These are phyloP conservation scores for Pistacia vera DNA, from an alignment of 345 rosid genomes.

Conservation along the genomic window DNA sequence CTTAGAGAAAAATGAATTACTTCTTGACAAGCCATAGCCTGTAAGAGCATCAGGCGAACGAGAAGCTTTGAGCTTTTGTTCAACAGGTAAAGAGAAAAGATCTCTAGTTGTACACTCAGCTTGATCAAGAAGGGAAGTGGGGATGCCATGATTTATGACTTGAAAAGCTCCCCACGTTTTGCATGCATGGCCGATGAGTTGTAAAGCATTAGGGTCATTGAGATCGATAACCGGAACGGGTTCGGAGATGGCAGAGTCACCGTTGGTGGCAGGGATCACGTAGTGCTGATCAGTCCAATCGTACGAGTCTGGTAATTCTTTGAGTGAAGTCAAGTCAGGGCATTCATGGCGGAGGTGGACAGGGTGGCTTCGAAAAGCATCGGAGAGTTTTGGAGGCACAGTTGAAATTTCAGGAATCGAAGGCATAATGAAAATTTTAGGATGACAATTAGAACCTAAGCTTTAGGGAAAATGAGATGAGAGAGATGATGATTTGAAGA, in stretches of 20 bases:
- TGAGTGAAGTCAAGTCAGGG: constrained; percentile 54
- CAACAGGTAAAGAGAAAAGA: constrained; percentile 58
- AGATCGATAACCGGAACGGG: constrained; percentile 69
- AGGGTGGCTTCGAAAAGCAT: constrained; percentile 53
- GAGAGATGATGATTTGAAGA: neutral
- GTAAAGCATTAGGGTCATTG: constrained; percentile 41
- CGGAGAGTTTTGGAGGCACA: constrained; percentile 58
- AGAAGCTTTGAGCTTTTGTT: constrained; percentile 56
- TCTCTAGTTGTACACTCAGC: constrained; percentile 39
- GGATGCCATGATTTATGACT: constrained; percentile 67
- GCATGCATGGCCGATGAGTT: constrained; percentile 63
- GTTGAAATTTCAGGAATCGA: constrained; percentile 1
- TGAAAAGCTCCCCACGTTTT: constrained; percentile 77
- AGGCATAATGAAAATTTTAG: neutral
- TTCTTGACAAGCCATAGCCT: constrained; percentile 77
- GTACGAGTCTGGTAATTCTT: constrained; percentile 70
- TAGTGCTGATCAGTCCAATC: constrained; percentile 53
- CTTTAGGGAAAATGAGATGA: neutral
- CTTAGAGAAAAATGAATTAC: constrained; percentile 72
- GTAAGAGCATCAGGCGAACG: constrained; percentile 63
- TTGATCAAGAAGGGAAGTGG: constrained; percentile 43
- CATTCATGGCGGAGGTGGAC: constrained; percentile 42
- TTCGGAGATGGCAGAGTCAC: constrained; percentile 23
- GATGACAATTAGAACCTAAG: no score
- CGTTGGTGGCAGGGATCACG: constrained; percentile 22